Evolutionary conservation across 1,139 yeast species (phyloP), one percentile per base, ranked within the genome.

Genomic region (Yamadazyma taylorii): DNA sequence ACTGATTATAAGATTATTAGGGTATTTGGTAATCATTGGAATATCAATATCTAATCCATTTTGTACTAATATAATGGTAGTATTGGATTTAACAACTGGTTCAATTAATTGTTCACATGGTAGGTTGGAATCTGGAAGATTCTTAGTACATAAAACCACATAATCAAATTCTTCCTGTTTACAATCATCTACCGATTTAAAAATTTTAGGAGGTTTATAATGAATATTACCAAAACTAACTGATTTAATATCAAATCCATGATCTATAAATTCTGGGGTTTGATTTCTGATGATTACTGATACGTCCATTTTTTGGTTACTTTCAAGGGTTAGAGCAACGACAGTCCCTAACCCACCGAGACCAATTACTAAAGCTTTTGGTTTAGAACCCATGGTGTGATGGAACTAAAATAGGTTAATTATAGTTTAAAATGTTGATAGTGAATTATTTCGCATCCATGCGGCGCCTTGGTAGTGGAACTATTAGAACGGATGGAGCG

Each of bases 21-120:
- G 92, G 53, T 70, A 84, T 32, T 69, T 63, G 37, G 69, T 64
- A 32, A 78, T 68, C 48, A 81, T 71, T 2, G 85, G 78, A 38
- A 63, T 64, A 54, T 86, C 95, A 42, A 84, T 82, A 27, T 81
- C 89, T 40, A 83, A 66, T 3, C 95, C 95, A 52, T 85, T 85
- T 58, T 85, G 92, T 34, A 84, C 56, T 43, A 85, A 67, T 3
- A 84, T 77, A 39, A 86, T 75, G 4, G 75, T 68, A 4, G 87
- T 72, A 4, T 59, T 66, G 4, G 63, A 50, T 8, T 69, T 58
- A 19, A 81, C 75, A 2, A 79, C 85, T 2, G 83, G 79, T 19
- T 58, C 67, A 39, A 83, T 71, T 32, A 84, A 61, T 17, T 81
- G 78, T 48, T 80, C 87, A 36, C 83, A 69, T 37, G 71, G 66